A percentile compares a stretch with the other conserved stretches of the same genome.
Conservation (phyloP, 345 rosid genomes). For the Brassica cretica region DNA sequence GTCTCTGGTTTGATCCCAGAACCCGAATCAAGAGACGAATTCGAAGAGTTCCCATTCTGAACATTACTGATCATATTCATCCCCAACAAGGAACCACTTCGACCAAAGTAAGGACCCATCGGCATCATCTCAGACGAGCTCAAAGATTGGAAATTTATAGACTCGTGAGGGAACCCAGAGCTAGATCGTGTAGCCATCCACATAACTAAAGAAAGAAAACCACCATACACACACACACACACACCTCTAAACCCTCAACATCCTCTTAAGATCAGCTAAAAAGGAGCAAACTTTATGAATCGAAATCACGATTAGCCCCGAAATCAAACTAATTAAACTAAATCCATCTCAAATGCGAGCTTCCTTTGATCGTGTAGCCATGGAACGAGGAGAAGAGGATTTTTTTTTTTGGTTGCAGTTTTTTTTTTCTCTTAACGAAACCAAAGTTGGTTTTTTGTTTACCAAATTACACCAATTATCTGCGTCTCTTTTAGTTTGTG, state of each 20-base stretch:
- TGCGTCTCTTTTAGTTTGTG: constrained; percentile 14
- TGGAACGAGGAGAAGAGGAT: background rate
- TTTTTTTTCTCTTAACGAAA: background rate
- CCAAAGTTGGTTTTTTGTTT: constrained; percentile 3
- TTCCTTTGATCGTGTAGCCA: background rate
- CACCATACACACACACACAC: constrained; percentile 3
- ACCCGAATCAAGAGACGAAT: constrained; percentile 49
- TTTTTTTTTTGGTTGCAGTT: background rate
- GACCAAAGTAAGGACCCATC: constrained; percentile 48
- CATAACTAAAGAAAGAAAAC: constrained; percentile 21
- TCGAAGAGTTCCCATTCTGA: constrained; percentile 53
- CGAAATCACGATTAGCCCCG: background rate
- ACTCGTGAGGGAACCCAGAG: constrained; percentile 48
- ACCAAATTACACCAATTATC: constrained; percentile 9
- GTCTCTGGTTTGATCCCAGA: constrained; percentile 61
- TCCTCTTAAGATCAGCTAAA: constrained; percentile 4
- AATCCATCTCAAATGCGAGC: constrained; percentile 16
- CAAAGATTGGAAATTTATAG: constrained; percentile 55
- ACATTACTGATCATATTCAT: constrained; percentile 40
- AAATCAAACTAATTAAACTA: background rate
- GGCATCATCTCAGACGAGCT: constrained; percentile 55
- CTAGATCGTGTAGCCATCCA: constrained; percentile 70
- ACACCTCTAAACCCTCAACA: background rate
- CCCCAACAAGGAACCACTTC: constrained; percentile 14
- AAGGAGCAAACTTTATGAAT: constrained; percentile 6